Conservation (phyloP, 2,329 filamentous ascomycete species). For the Diplodia intermedia region DNA sequence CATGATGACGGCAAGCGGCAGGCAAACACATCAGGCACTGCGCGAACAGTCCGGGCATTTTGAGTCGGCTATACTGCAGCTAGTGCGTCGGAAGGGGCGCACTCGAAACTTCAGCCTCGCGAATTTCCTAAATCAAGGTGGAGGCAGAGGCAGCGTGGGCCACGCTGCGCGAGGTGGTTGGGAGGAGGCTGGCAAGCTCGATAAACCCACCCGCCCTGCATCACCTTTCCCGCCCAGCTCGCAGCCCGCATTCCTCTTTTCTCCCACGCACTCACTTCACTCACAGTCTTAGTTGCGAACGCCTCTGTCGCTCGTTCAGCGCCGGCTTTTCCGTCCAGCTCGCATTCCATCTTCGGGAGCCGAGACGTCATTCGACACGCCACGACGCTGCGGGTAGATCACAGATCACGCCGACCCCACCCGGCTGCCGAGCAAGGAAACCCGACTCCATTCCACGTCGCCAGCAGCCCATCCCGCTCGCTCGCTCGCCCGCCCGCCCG, state of each 20-base stretch:
- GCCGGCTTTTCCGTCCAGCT: not conserved
- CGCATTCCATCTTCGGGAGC: not conserved
- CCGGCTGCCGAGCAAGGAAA: not conserved
- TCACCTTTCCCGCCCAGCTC: not conserved
- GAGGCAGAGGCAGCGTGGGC: slow-evolving; percentile 21
- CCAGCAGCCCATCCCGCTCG: slow-evolving; percentile 10
- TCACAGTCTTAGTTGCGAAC: slow-evolving; percentile 15
- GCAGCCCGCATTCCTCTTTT: slow-evolving; percentile 21
- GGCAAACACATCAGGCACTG: not conserved
- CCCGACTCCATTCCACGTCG: slow-evolving; percentile 7
- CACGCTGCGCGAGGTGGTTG: slow-evolving; percentile 23
- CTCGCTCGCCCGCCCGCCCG: slow-evolving; percentile 4
- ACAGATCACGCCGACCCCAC: slow-evolving; percentile 11
- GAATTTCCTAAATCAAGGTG: slow-evolving; percentile 19
- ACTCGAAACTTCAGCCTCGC: slow-evolving; percentile 19
- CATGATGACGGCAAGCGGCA: not conserved
- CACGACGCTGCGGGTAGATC: slow-evolving; percentile 18
- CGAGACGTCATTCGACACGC: slow-evolving; percentile 4
- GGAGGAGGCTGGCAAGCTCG: slow-evolving; percentile 25
- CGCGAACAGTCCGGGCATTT: slow-evolving; percentile 2
- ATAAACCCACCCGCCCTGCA: slow-evolving; percentile 30
- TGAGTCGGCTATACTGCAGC: not conserved
- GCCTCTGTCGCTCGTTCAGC: slow-evolving; percentile 29
- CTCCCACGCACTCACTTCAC: slow-evolving; percentile 16
- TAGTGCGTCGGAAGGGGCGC: not conserved